Conservation (phyloP, 176 grass and related monocot species). For the Lolium multiflorum region DNA sequence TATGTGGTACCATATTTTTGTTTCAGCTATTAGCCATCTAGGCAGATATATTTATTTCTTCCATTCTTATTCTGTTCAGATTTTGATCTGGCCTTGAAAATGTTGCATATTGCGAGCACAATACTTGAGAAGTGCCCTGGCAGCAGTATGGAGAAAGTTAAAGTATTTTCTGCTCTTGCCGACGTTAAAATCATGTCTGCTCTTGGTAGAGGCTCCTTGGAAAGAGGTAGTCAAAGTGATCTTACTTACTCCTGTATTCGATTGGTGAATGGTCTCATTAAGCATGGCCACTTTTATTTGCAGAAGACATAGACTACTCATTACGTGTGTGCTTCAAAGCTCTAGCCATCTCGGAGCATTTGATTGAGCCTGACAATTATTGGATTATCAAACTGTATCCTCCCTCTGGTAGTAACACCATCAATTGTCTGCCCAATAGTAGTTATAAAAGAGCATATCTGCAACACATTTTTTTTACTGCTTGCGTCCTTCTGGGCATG, state of each 20-base stretch:
- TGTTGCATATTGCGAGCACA: not conserved
- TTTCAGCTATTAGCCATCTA: not conserved
- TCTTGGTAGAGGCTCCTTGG: not conserved
- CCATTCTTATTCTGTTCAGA: not conserved
- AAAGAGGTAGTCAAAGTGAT: not conserved
- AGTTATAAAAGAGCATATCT: not conserved
- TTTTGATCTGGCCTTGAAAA: not conserved
- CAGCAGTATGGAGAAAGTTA: not conserved
- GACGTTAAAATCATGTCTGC: not conserved
- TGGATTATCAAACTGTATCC: not conserved
- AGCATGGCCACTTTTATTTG: not conserved
- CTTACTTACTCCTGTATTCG: not conserved
- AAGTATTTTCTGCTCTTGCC: not conserved
- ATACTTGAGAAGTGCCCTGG: not conserved
- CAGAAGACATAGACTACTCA: not conserved
- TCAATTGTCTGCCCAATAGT: not conserved
- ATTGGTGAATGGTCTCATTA: not conserved
- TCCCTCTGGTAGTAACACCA: not conserved
- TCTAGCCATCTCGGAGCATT: not conserved
- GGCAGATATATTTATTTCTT: not conserved
- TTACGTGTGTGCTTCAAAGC: not conserved
- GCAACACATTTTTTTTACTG: not conserved
- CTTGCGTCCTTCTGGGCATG: not conserved
- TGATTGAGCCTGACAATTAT: not conserved
- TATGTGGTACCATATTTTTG: not conserved